Evolutionary conservation across 345 rosid genomes (phyloP).

Genomic region (Eucalyptus victrix): DNA sequence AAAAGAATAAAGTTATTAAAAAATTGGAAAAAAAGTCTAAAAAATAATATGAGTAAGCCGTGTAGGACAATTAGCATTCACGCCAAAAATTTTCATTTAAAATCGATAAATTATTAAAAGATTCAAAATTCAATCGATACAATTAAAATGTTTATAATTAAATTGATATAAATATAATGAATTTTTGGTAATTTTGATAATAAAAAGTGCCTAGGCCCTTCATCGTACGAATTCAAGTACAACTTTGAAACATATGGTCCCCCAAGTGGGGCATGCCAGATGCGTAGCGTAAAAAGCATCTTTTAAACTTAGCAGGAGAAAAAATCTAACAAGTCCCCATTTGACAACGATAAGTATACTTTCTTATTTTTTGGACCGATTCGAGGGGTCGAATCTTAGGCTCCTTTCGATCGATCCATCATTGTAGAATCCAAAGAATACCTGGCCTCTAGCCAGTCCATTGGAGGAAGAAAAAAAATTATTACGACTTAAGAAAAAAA

Average conservation of each 20-base stretch:
- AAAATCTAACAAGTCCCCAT: background rate
- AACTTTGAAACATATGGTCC: background rate
- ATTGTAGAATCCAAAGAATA: background rate
- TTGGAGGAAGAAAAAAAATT: too few relatives aligned
- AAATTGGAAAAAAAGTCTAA: too few relatives aligned
- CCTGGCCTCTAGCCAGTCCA: too few relatives aligned
- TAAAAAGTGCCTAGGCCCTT: background rate
- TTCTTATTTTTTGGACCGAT: background rate
- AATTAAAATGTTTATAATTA: too few relatives aligned
- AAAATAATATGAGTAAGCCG: accelerated
- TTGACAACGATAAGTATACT: background rate
- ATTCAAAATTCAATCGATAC: accelerated
- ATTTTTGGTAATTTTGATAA: too few relatives aligned
- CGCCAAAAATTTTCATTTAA: accelerated
- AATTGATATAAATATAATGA: too few relatives aligned
- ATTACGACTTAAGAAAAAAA: accelerated
- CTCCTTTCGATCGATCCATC: background rate
- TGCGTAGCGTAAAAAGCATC: background rate
- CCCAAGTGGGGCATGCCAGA: background rate
- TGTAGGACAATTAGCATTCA: too few relatives aligned
- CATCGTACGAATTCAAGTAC: background rate
- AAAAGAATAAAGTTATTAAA: too few relatives aligned
- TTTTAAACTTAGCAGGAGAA: background rate
- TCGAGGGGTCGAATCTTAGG: background rate
- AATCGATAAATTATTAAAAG: too few relatives aligned